Evolutionary conservation across 495 filamentous ascomycete species (phyloP), one percentile per base, ranked within the genome.

Genomic region (Aspergillus biplanus): DNA sequence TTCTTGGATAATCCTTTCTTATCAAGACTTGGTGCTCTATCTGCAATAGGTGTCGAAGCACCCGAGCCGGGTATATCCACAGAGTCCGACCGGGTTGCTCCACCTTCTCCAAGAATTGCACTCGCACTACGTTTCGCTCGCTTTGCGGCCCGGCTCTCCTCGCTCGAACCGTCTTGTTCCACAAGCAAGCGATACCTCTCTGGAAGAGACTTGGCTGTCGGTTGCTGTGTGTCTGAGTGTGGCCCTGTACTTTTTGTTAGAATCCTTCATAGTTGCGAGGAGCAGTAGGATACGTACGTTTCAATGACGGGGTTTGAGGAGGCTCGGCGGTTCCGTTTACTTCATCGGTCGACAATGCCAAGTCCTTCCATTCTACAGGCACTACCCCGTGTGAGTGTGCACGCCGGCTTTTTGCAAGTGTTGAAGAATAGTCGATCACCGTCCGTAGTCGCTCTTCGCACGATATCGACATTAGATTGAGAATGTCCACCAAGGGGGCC

Each of bases 381-480:
- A 92, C 81, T 7, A 85, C 72, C 4, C 91, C 92, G 73, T 92
- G 84, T 12, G 91, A 87, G n/a, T 86, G 88, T 42, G 78, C 83
- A 67, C 87, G 86, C 58, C 92, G 86, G 56, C 82, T 87, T 61
- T 79, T 82, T 16, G 90, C 80, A 7, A 93, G 73, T 13, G 75
- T 82, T 52, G 85, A 82, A 6, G 89, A 86, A 69, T 95, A 91
- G 65, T 92, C 87, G 27, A 95, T 61, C 12, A 95, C 72, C 4
- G 83, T 82, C 46, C 88, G 78, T 32, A 96, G 44, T 27, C 89
- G 83, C 67, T 92, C 87, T 62, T 92, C 87, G 39, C 89, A 85
- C 7, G 89, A 88, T 34, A 95, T 82, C 8, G 90, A 93, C 34
- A 96, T 58, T 32, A 96, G 79, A 32, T 89, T 85, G 18, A 96